Conservation (phyloP, 345 rosid species). For the Cardiospermum halicacabum region DNA sequence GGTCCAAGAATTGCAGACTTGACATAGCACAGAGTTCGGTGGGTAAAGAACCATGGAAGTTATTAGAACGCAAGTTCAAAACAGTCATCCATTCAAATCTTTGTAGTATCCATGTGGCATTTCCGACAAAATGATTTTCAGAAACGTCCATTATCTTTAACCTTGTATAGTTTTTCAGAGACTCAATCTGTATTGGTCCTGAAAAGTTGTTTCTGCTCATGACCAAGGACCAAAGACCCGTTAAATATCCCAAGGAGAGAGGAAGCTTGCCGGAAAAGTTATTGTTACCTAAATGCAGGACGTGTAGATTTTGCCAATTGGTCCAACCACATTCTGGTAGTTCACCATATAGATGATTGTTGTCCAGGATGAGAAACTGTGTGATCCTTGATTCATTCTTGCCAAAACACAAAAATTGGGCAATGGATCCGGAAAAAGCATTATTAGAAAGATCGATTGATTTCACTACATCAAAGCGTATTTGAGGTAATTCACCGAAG, state of each 20-base stretch:
- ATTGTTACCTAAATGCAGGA: constrained; percentile 17
- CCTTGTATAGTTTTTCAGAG: background rate
- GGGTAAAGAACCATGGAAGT: constrained; percentile 23
- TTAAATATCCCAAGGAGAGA: constrained; percentile 12
- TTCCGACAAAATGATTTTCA: background rate
- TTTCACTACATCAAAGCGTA: background rate
- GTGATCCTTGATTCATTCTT: constrained; percentile 3
- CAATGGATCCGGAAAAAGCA: background rate
- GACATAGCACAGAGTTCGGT: background rate
- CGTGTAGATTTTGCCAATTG: background rate
- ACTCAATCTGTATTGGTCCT: background rate
- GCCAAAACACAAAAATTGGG: constrained; percentile 14
- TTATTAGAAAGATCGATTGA: constrained; percentile 15
- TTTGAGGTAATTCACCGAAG: constrained; percentile 13
- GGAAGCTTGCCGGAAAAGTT: constrained; percentile 20
- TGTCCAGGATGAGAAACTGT: constrained; percentile 30
- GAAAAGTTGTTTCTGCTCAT: constrained; percentile 8
- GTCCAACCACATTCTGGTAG: constrained; percentile 25
- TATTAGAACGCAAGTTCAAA: constrained; percentile 15
- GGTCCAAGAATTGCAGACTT: constrained; percentile 11
- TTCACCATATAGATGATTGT: constrained; percentile 24
- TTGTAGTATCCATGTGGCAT: constrained; percentile 16
- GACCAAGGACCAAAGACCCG: constrained; percentile 12
- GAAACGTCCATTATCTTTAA: background rate
- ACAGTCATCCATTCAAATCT: background rate